Conservation (phyloP, 73 alveolate species). For the Paramecium bursaria region DNA sequence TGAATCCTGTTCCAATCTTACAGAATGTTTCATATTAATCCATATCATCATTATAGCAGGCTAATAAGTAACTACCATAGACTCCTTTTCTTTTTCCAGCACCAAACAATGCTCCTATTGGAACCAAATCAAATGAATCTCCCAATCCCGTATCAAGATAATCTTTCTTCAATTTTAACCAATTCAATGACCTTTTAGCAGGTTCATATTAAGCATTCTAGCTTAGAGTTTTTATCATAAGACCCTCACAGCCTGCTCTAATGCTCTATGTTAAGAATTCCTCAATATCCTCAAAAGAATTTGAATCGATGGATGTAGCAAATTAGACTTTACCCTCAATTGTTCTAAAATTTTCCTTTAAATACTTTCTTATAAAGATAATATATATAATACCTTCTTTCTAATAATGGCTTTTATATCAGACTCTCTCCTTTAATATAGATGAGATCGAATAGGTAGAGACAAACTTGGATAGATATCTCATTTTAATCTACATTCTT, state of each 20-base stretch:
- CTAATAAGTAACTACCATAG: slow-evolving; percentile 98
- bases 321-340: slow-evolving; percentile 78
- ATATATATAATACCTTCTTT: slow-evolving; percentile 89
- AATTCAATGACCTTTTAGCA: slow-evolving; percentile 97
- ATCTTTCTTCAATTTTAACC: slow-evolving; percentile 99
- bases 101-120: slow-evolving; percentile 99
- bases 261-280: slow-evolving; percentile 89
- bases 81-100: slow-evolving; percentile 99
- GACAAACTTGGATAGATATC: slow-evolving; percentile 85
- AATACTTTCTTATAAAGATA: too few relatives aligned
- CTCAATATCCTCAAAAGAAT: slow-evolving; percentile 93
- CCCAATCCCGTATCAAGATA: slow-evolving; percentile 92
- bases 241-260: slow-evolving; percentile 97
- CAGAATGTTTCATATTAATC: slow-evolving; percentile 96
- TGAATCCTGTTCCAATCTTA: slow-evolving; percentile 95
- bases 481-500: slow-evolving; percentile 94
- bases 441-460: slow-evolving; percentile 87
- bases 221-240: slow-evolving; percentile 98
- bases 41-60: slow-evolving; percentile 96
- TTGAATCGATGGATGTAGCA: slow-evolving; percentile 90
- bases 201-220: slow-evolving; percentile 98
- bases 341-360: slow-evolving; percentile 72
- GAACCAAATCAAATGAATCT: slow-evolving; percentile 99
- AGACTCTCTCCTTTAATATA: slow-evolving; percentile 81
- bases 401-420: slow-evolving; percentile 75